Conservation (phyloP, 805 yeast genomes). For the Metschnikowia amazonensis region DNA sequence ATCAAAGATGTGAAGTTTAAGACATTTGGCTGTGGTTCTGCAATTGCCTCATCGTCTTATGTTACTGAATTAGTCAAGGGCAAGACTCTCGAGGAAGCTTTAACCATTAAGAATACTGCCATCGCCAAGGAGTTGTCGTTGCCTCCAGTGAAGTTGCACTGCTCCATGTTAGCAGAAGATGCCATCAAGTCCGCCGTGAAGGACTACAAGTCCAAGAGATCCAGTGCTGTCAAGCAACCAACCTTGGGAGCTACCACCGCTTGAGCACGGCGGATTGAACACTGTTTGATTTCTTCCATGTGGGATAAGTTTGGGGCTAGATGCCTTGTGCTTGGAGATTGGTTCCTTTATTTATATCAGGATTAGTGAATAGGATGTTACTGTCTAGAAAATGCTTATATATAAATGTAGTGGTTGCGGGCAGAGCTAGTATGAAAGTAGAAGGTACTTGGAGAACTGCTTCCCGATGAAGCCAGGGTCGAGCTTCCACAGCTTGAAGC, state of each 20-base stretch:
- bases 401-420: not conserved
- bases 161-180: slow-evolving; percentile 98
- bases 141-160: slow-evolving; percentile 96
- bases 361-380: not conserved
- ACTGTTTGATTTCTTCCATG: not conserved
- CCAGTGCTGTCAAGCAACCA: slow-evolving; percentile 36
- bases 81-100: slow-evolving; percentile 89
- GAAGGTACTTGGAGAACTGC: slow-evolving; percentile 28
- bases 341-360: slow-evolving; percentile 1
- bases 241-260: slow-evolving; percentile 57
- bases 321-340: not conserved
- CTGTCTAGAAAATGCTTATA: not conserved
- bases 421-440: not conserved
- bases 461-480: slow-evolving; percentile 29
- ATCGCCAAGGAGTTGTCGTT: slow-evolving; percentile 92
- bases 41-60: slow-evolving; percentile 92
- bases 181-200: slow-evolving; percentile 96
- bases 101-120: slow-evolving; percentile 84
- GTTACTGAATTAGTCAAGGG: slow-evolving; percentile 96
- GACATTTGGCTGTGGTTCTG: slow-evolving; percentile 99
- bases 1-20: slow-evolving; percentile 95
- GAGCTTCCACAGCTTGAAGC: slow-evolving; percentile 22
- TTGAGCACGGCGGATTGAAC: no score
- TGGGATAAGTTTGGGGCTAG: slow-evolving; percentile 1
- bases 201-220: slow-evolving; percentile 86